Conservation (phyloP, 2,329 filamentous ascomycete genomes). For the Biscogniauxia mediterranea region DNA sequence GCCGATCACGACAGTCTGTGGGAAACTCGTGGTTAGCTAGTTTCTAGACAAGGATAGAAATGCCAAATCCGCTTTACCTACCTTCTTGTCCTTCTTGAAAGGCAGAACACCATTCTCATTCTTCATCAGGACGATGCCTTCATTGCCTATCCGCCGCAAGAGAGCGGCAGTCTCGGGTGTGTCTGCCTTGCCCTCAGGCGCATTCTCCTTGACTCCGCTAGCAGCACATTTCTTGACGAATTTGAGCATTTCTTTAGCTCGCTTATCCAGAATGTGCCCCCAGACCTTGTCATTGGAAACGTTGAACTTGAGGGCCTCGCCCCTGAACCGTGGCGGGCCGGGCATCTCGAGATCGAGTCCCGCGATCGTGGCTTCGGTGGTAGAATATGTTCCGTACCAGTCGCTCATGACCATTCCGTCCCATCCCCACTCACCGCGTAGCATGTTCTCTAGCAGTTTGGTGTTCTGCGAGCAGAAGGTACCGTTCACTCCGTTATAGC, state of each 20-base stretch:
- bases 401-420: constrained; percentile 58
- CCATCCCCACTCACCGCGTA: constrained; percentile 58
- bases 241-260: constrained; percentile 56
- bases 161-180: constrained; percentile 62
- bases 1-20: constrained; percentile 53
- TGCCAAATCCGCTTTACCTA: constrained; percentile 23
- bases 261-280: constrained; percentile 53
- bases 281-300: constrained; percentile 56
- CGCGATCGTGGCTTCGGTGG: constrained; percentile 47
- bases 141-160: constrained; percentile 63
- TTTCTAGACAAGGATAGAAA: not conserved
- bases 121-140: constrained; percentile 72
- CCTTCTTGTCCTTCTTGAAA: constrained; percentile 58
- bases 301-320: constrained; percentile 50
- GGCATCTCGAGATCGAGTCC: constrained; percentile 62
- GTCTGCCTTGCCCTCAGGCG: constrained; percentile 52
- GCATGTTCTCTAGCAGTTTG: constrained; percentile 48
- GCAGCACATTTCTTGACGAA: constrained; percentile 57
- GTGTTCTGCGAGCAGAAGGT: constrained; percentile 53
- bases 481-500: constrained; percentile 59
- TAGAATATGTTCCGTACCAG: constrained; percentile 58
- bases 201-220: constrained; percentile 53
- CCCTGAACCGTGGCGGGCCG: constrained; percentile 50
- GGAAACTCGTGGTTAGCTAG: constrained; percentile 3
- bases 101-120: constrained; percentile 66